Evolutionary conservation across 768 basidiomycete species (phyloP).

Genomic region (Auricularia heimuer): DNA sequence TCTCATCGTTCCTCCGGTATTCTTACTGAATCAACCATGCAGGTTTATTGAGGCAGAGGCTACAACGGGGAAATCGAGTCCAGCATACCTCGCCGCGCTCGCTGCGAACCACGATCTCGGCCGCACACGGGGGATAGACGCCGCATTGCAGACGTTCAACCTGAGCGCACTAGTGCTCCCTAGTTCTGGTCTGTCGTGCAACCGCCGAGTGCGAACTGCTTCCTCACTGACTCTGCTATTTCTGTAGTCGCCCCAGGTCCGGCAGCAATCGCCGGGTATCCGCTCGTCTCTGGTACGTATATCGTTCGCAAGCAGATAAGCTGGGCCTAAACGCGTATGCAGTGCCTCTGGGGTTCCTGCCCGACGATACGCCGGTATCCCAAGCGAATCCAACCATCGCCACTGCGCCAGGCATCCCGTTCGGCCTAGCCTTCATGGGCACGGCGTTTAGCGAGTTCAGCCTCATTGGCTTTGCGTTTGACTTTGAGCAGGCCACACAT

Average conservation of each 20-base stretch:
- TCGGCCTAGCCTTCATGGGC: conserved; percentile 53
- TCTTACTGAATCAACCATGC: not conserved
- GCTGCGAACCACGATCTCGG: conserved; percentile 24
- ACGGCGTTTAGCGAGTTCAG: conserved; percentile 51
- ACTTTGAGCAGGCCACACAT: conserved; percentile 56
- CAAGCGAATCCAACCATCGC: conserved; percentile 28
- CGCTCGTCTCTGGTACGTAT: conserved; percentile 11
- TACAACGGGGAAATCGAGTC: conserved; percentile 8
- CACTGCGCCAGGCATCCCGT: conserved; percentile 47
- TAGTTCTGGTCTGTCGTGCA: conserved; percentile 20
- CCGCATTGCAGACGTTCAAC: conserved; percentile 19
- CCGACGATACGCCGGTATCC: conserved; percentile 29
- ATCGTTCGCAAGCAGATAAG: conserved; percentile 10
- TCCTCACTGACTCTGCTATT: too few relatives aligned
- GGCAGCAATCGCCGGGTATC: conserved; percentile 20
- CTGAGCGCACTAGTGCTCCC: conserved; percentile 26
- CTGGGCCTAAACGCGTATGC: not conserved
- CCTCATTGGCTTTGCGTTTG: conserved; percentile 50
- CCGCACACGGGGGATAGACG: conserved; percentile 25
- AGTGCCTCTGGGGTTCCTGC: conserved; percentile 56
- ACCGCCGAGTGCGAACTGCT: not conserved
- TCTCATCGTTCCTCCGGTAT: not conserved
- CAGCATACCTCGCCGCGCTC: conserved; percentile 20
- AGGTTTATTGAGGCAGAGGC: conserved; percentile 4
- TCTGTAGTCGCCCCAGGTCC: conserved; percentile 7